Evolutionary conservation across 305 asterid species (phyloP).

Genomic region (Fraxinus sp.): DNA sequence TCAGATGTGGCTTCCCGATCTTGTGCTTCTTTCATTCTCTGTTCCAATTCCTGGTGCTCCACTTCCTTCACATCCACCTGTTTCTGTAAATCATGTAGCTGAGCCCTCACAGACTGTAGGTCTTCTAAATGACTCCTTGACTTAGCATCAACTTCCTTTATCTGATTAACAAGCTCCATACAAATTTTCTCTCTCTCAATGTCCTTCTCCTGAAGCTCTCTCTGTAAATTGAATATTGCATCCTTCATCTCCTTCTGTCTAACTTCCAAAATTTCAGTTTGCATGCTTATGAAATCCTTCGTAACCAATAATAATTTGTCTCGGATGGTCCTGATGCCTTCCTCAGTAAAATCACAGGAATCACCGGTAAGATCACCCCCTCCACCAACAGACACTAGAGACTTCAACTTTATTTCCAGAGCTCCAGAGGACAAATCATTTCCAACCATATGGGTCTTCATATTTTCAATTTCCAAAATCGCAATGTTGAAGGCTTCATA

Average conservation of each 20-base stretch:
- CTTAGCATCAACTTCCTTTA: conserved; percentile 78
- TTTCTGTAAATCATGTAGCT: conserved; percentile 52
- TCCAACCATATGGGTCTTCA: conserved; percentile 48
- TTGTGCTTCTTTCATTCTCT: conserved; percentile 53
- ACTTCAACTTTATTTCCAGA: conserved; percentile 34
- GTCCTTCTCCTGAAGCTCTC: conserved; percentile 90
- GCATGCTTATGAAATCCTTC: conserved; percentile 58
- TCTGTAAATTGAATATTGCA: conserved; percentile 69
- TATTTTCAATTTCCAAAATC: conserved; percentile 58
- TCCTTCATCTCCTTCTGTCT: conserved; percentile 74
- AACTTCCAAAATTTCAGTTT: conserved; percentile 56
- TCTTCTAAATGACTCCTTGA: conserved; percentile 62
- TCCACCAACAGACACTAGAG: conserved; percentile 34
- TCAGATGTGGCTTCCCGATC: conserved; percentile 47
- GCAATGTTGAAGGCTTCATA: conserved; percentile 62
- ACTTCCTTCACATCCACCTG: conserved; percentile 52
- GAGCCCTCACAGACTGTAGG: conserved; percentile 60
- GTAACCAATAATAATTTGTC: conserved; percentile 51
- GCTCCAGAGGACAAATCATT: conserved; percentile 38
- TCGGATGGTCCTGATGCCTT: conserved; percentile 44
- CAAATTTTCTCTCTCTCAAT: conserved; percentile 74
- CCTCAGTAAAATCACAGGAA: conserved; percentile 39
- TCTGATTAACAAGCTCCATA: conserved; percentile 82
- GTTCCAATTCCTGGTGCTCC: conserved; percentile 54
- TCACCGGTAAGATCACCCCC: conserved; percentile 32